Percentiles rank a stretch among this genome's conserved stretches.
phyloP scores from a whole-genome alignment of 164 flowering plant species.

The Amborella trichopoda region DNA sequence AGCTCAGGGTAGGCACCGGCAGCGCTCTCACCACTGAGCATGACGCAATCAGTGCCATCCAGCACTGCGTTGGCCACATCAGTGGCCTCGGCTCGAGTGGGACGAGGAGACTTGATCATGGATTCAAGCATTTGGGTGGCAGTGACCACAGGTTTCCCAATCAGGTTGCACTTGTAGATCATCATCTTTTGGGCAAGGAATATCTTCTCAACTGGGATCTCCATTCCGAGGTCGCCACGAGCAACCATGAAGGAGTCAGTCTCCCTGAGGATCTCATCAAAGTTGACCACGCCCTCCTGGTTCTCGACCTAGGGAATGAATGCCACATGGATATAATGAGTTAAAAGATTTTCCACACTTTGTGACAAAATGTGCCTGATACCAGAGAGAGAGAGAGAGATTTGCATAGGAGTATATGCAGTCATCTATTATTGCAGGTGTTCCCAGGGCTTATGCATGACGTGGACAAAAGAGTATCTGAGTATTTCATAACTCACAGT shows the following conservation, averaged over 20 bases:
- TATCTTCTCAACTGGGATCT: constrained; percentile 85
- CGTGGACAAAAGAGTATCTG: background rate
- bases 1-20: constrained; percentile 83
- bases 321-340: background rate
- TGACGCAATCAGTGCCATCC: constrained; percentile 83
- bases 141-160: constrained; percentile 80
- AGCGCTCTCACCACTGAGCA: constrained; percentile 93
- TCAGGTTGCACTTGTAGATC: constrained; percentile 86
- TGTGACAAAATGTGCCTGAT: background rate
- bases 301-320: constrained; percentile 54
- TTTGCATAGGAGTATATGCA: background rate
- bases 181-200: constrained; percentile 90
- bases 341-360: background rate
- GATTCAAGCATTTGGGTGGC: constrained; percentile 94
- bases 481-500: background rate
- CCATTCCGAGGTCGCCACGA: constrained; percentile 93
- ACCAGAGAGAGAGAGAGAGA: background rate
- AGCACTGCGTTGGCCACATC: constrained; percentile 90
- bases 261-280: constrained; percentile 80
- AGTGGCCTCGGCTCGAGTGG: constrained; percentile 85
- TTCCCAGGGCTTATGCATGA: background rate
- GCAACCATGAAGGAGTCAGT: constrained; percentile 91
- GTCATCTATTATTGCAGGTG: background rate
- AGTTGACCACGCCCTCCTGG: constrained; percentile 83
- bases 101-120: constrained; percentile 84